Base-by-base conservation (phyloP, 306 rosid species). In the Amphicarpaea edgeworthii region DNA sequence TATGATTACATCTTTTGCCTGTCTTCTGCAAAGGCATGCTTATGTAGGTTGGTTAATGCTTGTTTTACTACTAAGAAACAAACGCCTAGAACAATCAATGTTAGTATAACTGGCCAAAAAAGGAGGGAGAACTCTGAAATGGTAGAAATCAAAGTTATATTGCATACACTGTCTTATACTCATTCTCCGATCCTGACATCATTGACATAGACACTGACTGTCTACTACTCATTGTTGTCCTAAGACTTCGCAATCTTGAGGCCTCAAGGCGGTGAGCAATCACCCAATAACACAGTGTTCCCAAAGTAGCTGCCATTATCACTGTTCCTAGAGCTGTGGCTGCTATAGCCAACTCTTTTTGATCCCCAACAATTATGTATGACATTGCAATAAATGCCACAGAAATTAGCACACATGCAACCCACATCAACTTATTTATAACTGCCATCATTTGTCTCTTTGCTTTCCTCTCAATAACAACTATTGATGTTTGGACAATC, bases 341-440 rank as follows among this genome's bases (percentile, higher is more conserved):
- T 49, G 85, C 83, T 41, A 88, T 83, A 38, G 93, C 97, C 76
- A 89, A 76, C 76, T 86, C 82, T 70, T 79, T 88, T 8, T 86
- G 77, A 32, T 85, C 80, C 62, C 97, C 97, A 34, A 92, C 96
- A 72, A 92, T 85, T 17, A 88, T 51, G 68, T 80, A 92, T n/a
- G 97, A 89, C 79, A 92, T 82, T 34, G 97, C 95, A 62, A 92
- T 82, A 73, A 88, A 92, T 70, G 97, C 88, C 80, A 88, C 90
- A 3, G 93, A 92, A 75, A 92, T 77, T 68, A 86, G 80, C 83
- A 92, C 89, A 79, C 96, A 89, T 17, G 93, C 93, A 58, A 88
- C 11, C 97, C 97, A 92, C 97, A 92, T 88, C 21, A 89, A 83
- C 93, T 92, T 92, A 68, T 92, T 92, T 76, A 92, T 89, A 41